These are phyloP conservation scores for Penicillium glabrum DNA, from an alignment of 2,329 filamentous ascomycete genomes.

Conservation along the genomic window DNA sequence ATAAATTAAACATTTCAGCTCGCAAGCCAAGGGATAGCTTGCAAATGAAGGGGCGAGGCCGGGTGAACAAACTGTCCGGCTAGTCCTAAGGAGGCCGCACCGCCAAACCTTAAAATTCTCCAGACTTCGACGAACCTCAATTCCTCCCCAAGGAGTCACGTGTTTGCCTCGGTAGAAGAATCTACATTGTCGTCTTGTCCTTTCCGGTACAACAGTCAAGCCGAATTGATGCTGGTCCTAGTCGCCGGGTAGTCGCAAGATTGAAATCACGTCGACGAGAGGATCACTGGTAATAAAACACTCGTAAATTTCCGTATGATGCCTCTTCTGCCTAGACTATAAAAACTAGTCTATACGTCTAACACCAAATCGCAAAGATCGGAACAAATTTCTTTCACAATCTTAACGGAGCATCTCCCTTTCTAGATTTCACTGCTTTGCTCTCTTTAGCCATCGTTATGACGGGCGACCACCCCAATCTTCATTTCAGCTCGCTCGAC, in stretches of 20 bases:
- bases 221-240: neutral
- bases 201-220: neutral
- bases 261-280: neutral
- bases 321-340: neutral
- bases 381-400: neutral
- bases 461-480: constrained; percentile 31
- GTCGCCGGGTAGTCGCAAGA: neutral
- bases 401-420: neutral
- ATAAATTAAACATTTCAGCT: neutral
- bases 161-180: neutral
- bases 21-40: neutral
- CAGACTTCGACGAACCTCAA: neutral
- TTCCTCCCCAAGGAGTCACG: neutral
- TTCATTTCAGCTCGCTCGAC: constrained; percentile 64
- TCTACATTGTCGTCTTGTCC: neutral
- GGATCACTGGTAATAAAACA: neutral
- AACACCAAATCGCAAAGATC: neutral
- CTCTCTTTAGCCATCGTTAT: neutral
- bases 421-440: neutral
- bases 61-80: neutral
- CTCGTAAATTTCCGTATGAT: neutral
- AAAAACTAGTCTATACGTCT: neutral
- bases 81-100: neutral
- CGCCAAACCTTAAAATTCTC: neutral
- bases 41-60: neutral